Evolutionary conservation across 208 protist species (phyloP), one percentile per base, ranked within the genome.

Genomic region (Acanthamoeba healyi): DNA sequence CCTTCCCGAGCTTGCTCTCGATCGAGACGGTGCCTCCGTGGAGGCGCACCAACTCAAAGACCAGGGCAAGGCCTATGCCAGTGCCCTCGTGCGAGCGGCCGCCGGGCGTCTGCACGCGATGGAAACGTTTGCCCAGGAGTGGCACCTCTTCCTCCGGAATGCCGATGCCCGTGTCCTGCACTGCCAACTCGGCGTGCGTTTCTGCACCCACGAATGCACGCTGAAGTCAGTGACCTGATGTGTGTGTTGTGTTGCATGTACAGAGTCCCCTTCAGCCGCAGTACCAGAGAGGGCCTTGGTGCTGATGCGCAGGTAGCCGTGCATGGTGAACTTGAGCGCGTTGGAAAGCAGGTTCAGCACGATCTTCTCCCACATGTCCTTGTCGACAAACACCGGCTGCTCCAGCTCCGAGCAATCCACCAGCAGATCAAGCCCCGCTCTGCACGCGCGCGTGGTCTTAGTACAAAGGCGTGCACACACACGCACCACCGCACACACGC

Each of bases 341-440:
- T 94, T 94, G 42, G 94, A 94, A 7, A 94, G 49, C 22, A 94
- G 82, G 54, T 94, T 95, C 34, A 88, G 84, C 12, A 95, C 88
- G 26, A 95, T 94, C 58, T 92, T 95, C 89, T 95, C 94, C 81
- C 88, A 95, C 82, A 95, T 84, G 22, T 94, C 82, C 29, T 74
- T 79, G 67, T 95, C 94, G n/a, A 94, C 88, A 36, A 84, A 92
- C 17, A 95, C 81, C 5, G 74, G 67, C 22, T 87, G 81, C 51
- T 46, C 40, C 61, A 87, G 40, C 44, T 70, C 38, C 19, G 49
- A 86, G 34, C 81, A 89, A 32, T 61, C 65, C 65, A 94, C 91
- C 51, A 94, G 26, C 38, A 94, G 81, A 19, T 86, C 26, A 14
- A 94, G 44, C 14, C 65, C 91, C 46, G 91, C 36, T 10, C 77